These are phyloP conservation scores for Cladosporium sp. DNA, from an alignment of 2,329 filamentous ascomycete species.

Conservation along the genomic window DNA sequence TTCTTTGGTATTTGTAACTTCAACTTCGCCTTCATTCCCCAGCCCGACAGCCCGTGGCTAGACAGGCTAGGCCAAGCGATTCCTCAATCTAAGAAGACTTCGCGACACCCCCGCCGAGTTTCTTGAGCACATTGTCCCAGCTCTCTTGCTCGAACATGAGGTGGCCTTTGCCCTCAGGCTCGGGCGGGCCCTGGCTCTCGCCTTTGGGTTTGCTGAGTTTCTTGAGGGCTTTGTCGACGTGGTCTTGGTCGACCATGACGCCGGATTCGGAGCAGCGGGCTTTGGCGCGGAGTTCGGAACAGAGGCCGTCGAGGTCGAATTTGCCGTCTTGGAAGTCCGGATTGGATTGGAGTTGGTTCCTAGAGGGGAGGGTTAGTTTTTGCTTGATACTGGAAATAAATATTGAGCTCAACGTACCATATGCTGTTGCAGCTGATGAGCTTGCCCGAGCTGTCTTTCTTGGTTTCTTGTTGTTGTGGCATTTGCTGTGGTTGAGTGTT, in stretches of 20 bases:
- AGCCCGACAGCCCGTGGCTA: no score
- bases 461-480: conserved; percentile 13
- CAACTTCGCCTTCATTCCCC: no score
- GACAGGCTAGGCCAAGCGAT: no score
- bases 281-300: conserved; percentile 89
- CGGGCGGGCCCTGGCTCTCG: conserved; percentile 2
- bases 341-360: conserved; percentile 85
- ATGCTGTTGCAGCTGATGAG: conserved; percentile 85
- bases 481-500: conserved; percentile 10
- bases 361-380: conserved; percentile 35
- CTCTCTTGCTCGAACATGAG: conserved; percentile 26
- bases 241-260: conserved; percentile 80
- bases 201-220: conserved; percentile 35
- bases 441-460: conserved; percentile 38
- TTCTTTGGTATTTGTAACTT: no score
- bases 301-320: conserved; percentile 89
- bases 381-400: no score
- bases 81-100: background rate
- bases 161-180: conserved; percentile 10
- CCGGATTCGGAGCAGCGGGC: conserved; percentile 90
- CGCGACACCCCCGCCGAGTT: conserved; percentile 14
- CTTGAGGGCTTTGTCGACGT: conserved; percentile 65
- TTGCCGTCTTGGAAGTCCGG: conserved; percentile 84
- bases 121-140: conserved; percentile 25
- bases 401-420: conserved; percentile 76